Base-by-base conservation (phyloP, 108 stramenopile genomes). In the Stephanodiscus triporus region DNA sequence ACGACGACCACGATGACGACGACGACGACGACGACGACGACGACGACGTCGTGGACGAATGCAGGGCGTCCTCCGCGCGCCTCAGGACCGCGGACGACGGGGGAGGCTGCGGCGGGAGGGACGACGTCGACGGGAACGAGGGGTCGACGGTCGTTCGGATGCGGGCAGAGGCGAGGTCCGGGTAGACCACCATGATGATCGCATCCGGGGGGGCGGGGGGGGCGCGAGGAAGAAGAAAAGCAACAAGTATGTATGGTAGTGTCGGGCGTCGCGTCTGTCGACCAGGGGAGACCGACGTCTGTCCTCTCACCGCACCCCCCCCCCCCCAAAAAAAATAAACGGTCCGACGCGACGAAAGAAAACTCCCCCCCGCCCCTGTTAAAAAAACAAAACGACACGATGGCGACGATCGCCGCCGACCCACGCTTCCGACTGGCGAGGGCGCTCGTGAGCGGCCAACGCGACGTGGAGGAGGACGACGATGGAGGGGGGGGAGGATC, bases 371-470 rank as follows among this genome's bases (percentile, higher is more conserved):
- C n/a, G n/a, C n/a, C n/a, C n/a, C n/a, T n/a, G n/a, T n/a, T n/a
- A n/a, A n/a, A n/a, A n/a, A n/a, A n/a, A n/a, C n/a, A n/a, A n/a
- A n/a, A n/a, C n/a, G n/a, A n/a, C n/a, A 53, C 51, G 7, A 61
- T 61, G 60, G 60, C 60, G 19, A 43, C 60, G 22, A 61, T 61
- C 29, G 9, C 37, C 40, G 20, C 38, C 38, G 60, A 61, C 19
- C 60, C 60, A 4, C 60, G 60, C n/a, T 61, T 61, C 60, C 10
- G 16, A n/a, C 37, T 61, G 60, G 60, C 60, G 30, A 61, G 36
- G 37, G 37, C 60, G 22, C 60, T 37, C 8, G 16, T 61, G 36
- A 61, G 20, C 37, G 22, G 36, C 37, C 32, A 3, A 37, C 8
- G 30, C 36, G 34, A 38, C 13, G 36, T 0, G 2, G 16, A 14